A percentile compares a stretch with the other conserved stretches of the same genome.
These are phyloP conservation scores for Westerdykella sp. DNA, from an alignment of 2,329 filamentous ascomycete genomes.

Conservation along the genomic window DNA sequence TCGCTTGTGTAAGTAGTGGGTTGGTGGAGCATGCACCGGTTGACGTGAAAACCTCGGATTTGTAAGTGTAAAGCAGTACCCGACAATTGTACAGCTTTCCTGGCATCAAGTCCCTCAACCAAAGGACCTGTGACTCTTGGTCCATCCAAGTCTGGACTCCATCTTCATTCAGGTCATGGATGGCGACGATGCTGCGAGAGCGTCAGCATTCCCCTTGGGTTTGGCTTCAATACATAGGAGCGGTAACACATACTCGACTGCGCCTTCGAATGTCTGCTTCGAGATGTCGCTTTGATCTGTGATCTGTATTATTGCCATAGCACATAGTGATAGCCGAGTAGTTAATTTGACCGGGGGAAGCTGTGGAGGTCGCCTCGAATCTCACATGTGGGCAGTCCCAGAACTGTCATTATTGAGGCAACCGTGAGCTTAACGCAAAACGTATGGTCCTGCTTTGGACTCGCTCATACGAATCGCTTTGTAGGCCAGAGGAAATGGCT, in stretches of 20 bases:
- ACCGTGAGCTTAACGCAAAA: no score
- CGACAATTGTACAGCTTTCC: slow-evolving; percentile 13
- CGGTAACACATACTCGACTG: slow-evolving; percentile 1
- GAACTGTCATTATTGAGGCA: no score
- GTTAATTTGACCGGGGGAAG: no score
- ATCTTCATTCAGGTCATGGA: slow-evolving; percentile 33
- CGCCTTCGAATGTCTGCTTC: neutral
- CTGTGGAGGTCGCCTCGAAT: no score
- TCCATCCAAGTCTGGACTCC: slow-evolving; percentile 29
- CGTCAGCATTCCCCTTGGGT: slow-evolving; percentile 1
- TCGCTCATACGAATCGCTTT: no score
- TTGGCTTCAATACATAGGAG: neutral
- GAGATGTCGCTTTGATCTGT: neutral
- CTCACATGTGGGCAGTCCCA: no score
- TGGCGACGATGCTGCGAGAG: slow-evolving; percentile 29
- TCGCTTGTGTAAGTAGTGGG: slow-evolving; percentile 20
- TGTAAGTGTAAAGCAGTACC: slow-evolving; percentile 22
- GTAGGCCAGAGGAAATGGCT: no score
- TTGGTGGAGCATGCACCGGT: slow-evolving; percentile 13
- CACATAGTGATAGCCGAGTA: neutral
- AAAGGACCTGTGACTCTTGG: slow-evolving; percentile 17
- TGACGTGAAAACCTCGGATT: slow-evolving; percentile 15
- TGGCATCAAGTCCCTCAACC: slow-evolving; percentile 31
- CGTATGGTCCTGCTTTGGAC: no score
- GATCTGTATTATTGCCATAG: slow-evolving; percentile 4